Evolutionary conservation across 140 eudicot species (phyloP).

Genomic region (Ambrosia hybrid): DNA sequence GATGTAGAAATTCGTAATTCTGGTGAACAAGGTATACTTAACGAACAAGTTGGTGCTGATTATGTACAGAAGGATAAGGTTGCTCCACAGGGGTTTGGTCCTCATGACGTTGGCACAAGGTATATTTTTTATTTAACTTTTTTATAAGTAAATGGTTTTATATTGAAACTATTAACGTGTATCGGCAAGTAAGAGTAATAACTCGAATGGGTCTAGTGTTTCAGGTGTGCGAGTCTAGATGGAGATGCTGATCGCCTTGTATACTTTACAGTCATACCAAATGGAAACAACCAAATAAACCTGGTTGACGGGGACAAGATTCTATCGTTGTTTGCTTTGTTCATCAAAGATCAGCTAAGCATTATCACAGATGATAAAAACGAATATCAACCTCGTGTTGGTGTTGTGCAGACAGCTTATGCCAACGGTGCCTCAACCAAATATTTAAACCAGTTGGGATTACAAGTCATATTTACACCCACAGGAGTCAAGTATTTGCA

Average conservation of each 20-base stretch:
- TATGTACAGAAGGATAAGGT: slow-evolving; percentile 90
- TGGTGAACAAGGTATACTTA: slow-evolving; percentile 68
- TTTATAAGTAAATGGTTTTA: slow-evolving; percentile 4
- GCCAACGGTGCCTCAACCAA: slow-evolving; percentile 96
- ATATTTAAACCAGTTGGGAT: slow-evolving; percentile 59
- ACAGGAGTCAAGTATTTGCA: slow-evolving; percentile 89
- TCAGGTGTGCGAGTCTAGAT: slow-evolving; percentile 95
- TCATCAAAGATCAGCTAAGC: slow-evolving; percentile 65
- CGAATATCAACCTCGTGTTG: slow-evolving; percentile 52
- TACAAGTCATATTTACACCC: slow-evolving; percentile 72
- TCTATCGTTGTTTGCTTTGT: slow-evolving; percentile 69
- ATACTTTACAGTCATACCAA: slow-evolving; percentile 52
- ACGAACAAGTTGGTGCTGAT: slow-evolving; percentile 97
- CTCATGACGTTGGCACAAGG: slow-evolving; percentile 72
- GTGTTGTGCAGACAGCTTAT: slow-evolving; percentile 89
- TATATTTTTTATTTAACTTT: slow-evolving; percentile 6
- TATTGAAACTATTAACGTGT: background rate
- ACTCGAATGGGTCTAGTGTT: slow-evolving; percentile 39
- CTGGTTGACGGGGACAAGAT: slow-evolving; percentile 82
- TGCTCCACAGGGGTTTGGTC: slow-evolving; percentile 72
- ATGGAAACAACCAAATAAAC: slow-evolving; percentile 48
- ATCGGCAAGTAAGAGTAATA: slow-evolving; percentile 25
- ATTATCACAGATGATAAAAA: slow-evolving; percentile 42
- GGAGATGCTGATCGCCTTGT: slow-evolving; percentile 92
- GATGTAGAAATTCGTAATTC: slow-evolving; percentile 65